Evolutionary conservation across 345 rosid species (phyloP).

Genomic region (Eucalyptus regnans): DNA sequence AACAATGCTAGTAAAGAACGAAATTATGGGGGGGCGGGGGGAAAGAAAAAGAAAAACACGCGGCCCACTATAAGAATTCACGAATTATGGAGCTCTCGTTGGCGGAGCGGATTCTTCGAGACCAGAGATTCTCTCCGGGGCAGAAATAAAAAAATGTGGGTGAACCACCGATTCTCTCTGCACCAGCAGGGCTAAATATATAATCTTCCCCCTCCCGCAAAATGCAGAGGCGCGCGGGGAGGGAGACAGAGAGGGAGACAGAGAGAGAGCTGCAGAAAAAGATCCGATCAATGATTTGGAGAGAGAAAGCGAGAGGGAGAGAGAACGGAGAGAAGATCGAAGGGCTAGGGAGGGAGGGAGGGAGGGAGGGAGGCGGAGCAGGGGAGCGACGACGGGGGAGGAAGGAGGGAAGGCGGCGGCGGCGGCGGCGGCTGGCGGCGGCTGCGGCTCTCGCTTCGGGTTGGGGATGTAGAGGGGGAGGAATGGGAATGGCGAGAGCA

Average conservation of each 20-base stretch:
- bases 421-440: too few relatives aligned
- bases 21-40: background rate
- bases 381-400: background rate
- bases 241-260: background rate
- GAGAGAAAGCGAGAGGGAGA: background rate
- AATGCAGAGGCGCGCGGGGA: background rate
- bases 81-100: background rate
- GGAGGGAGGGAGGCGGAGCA: background rate
- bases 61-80: background rate
- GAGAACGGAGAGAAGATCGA: background rate
- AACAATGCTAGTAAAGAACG: background rate
- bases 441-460: too few relatives aligned
- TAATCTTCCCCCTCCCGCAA: background rate
- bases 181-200: background rate
- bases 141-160: background rate
- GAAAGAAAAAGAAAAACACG: too few relatives aligned
- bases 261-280: background rate
- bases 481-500: background rate
- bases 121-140: background rate
- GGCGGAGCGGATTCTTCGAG: slow-evolving; percentile 16
- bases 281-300: background rate
- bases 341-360: background rate
- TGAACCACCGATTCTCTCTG: background rate
- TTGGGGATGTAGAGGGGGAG: background rate
- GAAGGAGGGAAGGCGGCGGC: background rate